Evolutionary conservation across 768 basidiomycete species (phyloP).

Genomic region (Xerocomus potaroensis): DNA sequence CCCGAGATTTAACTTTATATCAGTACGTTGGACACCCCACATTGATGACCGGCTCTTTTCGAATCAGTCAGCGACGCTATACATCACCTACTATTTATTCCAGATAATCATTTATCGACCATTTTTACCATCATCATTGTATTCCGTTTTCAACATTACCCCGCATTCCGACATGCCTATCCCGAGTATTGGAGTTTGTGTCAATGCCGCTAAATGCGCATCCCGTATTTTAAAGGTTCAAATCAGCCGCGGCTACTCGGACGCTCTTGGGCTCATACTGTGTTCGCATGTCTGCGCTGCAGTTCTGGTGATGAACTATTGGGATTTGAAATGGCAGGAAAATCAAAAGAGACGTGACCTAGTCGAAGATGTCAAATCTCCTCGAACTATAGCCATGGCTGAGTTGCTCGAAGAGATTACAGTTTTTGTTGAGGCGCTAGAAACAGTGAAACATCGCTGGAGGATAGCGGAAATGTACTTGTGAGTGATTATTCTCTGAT

Average conservation of each 20-base stretch:
- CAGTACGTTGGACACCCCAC: conserved; percentile 59
- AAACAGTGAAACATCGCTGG: conserved; percentile 28
- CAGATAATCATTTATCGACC: conserved; percentile 70
- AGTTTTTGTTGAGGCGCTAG: conserved; percentile 27
- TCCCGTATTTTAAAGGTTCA: conserved; percentile 56
- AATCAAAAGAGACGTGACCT: conserved; percentile 21
- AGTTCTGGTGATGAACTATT: conserved; percentile 52
- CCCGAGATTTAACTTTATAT: not conserved
- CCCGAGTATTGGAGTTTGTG: conserved; percentile 55
- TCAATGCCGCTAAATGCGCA: conserved; percentile 57
- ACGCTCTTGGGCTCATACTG: conserved; percentile 41
- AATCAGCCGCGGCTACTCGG: conserved; percentile 41
- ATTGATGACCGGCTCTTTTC: conserved; percentile 46
- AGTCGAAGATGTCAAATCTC: conserved; percentile 30
- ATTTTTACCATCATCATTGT: conserved; percentile 47
- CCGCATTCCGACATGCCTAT: conserved; percentile 34
- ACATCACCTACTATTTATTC: conserved; percentile 54
- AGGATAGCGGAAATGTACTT: conserved; percentile 31
- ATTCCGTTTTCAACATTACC: conserved; percentile 18
- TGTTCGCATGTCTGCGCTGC: conserved; percentile 49
- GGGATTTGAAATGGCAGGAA: conserved; percentile 51
- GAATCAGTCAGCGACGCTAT: conserved; percentile 54
- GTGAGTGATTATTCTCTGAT: conserved; percentile 26
- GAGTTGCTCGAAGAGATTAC: conserved; percentile 28
- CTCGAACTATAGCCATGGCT: conserved; percentile 26